Evolutionary conservation across 2,329 filamentous ascomycete species (phyloP).

Genomic region (Claviceps purpurea): DNA sequence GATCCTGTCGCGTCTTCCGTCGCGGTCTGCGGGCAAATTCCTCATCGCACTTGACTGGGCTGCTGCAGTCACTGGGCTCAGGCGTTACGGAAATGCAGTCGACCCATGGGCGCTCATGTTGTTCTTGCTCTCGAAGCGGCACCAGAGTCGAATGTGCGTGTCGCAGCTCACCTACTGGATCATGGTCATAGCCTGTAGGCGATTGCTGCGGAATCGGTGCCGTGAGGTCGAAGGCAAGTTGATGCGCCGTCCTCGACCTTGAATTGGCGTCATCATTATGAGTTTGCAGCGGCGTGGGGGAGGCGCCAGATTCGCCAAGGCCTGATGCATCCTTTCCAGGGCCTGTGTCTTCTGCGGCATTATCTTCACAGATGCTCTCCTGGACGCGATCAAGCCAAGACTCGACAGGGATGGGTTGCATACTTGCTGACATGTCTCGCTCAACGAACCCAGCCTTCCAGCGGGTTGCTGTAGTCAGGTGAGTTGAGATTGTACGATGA

Average conservation of each 20-base stretch:
- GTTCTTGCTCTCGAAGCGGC: not conserved
- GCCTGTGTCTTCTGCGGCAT: not conserved
- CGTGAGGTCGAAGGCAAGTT: not conserved
- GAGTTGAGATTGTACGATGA: too few relatives aligned
- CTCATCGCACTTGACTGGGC: not conserved
- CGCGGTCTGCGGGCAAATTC: conserved; percentile 8
- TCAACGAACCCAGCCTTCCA: too few relatives aligned
- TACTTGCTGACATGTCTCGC: not conserved
- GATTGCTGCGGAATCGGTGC: not conserved
- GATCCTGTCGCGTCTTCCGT: conserved; percentile 9
- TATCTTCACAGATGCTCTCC: not conserved
- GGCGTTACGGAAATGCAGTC: not conserved
- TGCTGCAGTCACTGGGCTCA: not conserved
- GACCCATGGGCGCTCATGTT: not conserved
- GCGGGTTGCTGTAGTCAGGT: too few relatives aligned
- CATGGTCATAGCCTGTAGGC: not conserved
- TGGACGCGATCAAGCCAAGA: conserved; percentile 1
- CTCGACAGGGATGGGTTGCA: not conserved
- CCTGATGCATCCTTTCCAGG: not conserved
- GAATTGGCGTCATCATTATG: not conserved
- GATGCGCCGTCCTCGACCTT: not conserved
- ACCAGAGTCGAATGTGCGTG: not conserved
- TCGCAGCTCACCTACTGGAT: not conserved
- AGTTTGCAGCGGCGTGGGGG: not conserved
- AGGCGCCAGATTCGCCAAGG: not conserved